These are phyloP conservation scores for Zhuliangozyma parablackwelliae DNA, from an alignment of 1,139 yeast species.

Conservation along the genomic window DNA sequence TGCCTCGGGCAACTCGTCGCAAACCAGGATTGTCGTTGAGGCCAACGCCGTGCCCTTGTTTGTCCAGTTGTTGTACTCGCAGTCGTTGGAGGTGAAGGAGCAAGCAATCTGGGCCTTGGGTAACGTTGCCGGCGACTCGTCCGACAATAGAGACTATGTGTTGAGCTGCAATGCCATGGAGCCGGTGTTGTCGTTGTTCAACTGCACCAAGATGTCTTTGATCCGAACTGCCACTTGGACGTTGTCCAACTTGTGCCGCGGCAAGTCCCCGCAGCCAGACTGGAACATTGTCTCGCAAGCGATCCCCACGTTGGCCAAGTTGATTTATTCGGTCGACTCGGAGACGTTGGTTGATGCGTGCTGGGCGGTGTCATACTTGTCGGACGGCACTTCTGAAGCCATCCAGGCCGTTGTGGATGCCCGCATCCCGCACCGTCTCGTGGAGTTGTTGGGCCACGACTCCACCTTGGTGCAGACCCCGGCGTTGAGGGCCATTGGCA, in stretches of 20 bases:
- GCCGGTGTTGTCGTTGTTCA: slow-evolving; percentile 77
- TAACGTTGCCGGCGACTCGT: slow-evolving; percentile 96
- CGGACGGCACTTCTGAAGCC: slow-evolving; percentile 89
- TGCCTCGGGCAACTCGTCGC: slow-evolving; percentile 92
- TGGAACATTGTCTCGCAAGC: slow-evolving; percentile 86
- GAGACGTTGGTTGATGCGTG: slow-evolving; percentile 96
- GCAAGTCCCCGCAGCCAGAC: slow-evolving; percentile 93
- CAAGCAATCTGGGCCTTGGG: slow-evolving; percentile 99
- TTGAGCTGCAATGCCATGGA: slow-evolving; percentile 82
- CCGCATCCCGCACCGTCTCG: slow-evolving; percentile 89
- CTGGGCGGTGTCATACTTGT: slow-evolving; percentile 95
- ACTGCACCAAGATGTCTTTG: slow-evolving; percentile 77
- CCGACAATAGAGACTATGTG: slow-evolving; percentile 84
- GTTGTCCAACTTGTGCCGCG: slow-evolving; percentile 90
- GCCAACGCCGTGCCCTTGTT: slow-evolving; percentile 92
- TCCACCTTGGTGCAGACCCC: slow-evolving; percentile 92
- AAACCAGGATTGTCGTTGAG: slow-evolving; percentile 86
- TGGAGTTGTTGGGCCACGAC: slow-evolving; percentile 80
- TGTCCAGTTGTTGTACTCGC: slow-evolving; percentile 75
- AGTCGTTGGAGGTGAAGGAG: slow-evolving; percentile 87
- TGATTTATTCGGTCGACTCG: slow-evolving; percentile 84
- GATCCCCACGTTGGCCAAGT: slow-evolving; percentile 85
- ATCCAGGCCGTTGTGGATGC: slow-evolving; percentile 97
- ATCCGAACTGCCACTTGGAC: slow-evolving; percentile 99
- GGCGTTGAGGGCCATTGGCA: slow-evolving; percentile 94